These are phyloP conservation scores for Brasenia schreberi DNA, from an alignment of 164 flowering plant genomes.

Conservation along the genomic window DNA sequence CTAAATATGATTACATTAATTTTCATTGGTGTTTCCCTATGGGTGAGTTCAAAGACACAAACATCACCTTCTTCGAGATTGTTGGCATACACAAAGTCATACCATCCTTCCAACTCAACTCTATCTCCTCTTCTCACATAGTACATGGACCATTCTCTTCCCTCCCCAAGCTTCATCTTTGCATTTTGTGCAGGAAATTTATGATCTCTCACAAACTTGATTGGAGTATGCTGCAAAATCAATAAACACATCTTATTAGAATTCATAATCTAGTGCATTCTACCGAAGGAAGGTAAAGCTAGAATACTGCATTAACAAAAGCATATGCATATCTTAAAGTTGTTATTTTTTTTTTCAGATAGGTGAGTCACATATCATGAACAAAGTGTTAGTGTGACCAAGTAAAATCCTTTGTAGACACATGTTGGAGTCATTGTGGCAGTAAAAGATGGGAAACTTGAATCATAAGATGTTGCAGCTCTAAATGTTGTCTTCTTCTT, in stretches of 20 bases:
- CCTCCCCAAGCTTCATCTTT: not conserved
- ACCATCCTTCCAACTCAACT: not conserved
- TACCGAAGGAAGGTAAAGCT: not conserved
- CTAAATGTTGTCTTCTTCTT: not conserved
- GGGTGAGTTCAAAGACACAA: constrained; percentile 1
- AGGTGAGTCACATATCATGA: too few species aligned
- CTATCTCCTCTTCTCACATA: not conserved
- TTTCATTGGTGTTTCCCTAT: not conserved
- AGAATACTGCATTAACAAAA: not conserved
- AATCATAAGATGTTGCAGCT: not conserved
- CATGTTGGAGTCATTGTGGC: not conserved
- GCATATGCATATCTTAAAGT: too few species aligned
- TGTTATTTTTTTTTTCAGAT: not conserved
- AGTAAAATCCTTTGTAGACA: not conserved
- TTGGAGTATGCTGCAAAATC: not conserved
- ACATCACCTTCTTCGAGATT: constrained; percentile 4
- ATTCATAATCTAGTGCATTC: not conserved
- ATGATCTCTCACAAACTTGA: not conserved
- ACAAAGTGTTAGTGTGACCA: too few species aligned
- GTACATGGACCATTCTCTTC: not conserved
- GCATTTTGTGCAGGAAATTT: not conserved
- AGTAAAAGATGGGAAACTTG: not conserved
- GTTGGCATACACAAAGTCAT: not conserved
- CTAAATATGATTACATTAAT: constrained; percentile 1
- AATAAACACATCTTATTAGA: not conserved